These are phyloP conservation scores for Bacterosira constricta DNA, from an alignment of 108 stramenopile species.

Conservation along the genomic window DNA sequence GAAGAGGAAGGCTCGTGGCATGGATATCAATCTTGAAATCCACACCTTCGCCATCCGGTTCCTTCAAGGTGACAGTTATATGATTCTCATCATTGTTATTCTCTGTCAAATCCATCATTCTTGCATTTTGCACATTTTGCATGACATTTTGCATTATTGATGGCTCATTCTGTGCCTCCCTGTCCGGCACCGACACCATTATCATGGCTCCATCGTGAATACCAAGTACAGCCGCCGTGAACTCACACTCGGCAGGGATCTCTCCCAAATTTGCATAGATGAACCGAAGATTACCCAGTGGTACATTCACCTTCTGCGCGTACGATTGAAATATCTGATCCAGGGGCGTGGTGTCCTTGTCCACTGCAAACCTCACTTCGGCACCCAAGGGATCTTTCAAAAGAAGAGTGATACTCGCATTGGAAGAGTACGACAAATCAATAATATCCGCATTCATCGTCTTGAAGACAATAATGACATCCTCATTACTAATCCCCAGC, in stretches of 20 bases:
- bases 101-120: background rate
- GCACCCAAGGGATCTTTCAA: too few relatives aligned
- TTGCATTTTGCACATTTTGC: background rate
- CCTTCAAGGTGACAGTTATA: background rate
- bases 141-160: background rate
- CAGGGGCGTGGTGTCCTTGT: too few relatives aligned
- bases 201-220: background rate
- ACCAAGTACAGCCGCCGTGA: background rate
- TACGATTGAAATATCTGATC: too few relatives aligned
- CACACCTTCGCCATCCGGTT: background rate
- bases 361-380: too few relatives aligned
- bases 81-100: background rate
- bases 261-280: background rate
- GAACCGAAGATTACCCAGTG: too few relatives aligned
- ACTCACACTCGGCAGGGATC: background rate
- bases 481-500: background rate
- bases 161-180: background rate
- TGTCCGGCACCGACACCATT: background rate
- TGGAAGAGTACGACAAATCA: too few relatives aligned
- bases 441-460: too few relatives aligned
- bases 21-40: background rate
- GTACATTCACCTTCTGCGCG: too few relatives aligned
- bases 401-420: too few relatives aligned
- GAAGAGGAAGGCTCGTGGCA: background rate
- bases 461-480: background rate